Percentiles rank a stretch among this genome's conserved stretches.
Conservation (phyloP, 1,284 basidiomycete genomes). For the Kalmanozyma brasiliensis region DNA sequence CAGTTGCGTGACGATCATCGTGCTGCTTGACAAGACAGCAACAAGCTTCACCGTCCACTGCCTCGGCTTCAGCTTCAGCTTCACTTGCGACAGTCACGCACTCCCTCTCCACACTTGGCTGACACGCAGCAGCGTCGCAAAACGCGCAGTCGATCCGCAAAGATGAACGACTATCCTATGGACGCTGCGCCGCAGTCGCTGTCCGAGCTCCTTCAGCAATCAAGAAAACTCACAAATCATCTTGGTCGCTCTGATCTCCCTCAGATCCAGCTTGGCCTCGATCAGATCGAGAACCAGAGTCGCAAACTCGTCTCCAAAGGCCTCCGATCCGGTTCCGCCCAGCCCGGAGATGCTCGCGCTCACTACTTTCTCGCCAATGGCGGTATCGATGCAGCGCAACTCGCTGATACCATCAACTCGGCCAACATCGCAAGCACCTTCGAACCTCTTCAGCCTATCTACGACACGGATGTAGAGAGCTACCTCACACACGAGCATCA, state of each 20-base stretch:
- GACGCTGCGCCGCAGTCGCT: constrained; percentile 56
- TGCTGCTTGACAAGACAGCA: too few species aligned
- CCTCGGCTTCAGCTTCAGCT: too few species aligned
- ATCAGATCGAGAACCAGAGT: constrained; percentile 86
- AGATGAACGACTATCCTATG: constrained; percentile 55
- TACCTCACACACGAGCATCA: constrained; percentile 91
- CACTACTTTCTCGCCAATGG: constrained; percentile 81
- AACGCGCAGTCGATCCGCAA: background rate
- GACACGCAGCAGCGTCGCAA: background rate
- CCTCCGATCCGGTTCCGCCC: constrained; percentile 72
- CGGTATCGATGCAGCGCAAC: constrained; percentile 83
- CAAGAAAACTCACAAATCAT: constrained; percentile 64
- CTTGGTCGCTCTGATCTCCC: constrained; percentile 76
- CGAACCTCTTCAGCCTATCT: constrained; percentile 84
- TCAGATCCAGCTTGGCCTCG: constrained; percentile 83
- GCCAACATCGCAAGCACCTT: constrained; percentile 86
- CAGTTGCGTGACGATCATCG: too few species aligned
- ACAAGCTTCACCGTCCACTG: too few species aligned
- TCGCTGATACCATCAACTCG: constrained; percentile 82
- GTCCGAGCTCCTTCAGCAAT: constrained; percentile 64
- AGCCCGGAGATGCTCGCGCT: constrained; percentile 67
- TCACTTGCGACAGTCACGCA: too few species aligned
- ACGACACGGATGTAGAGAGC: constrained; percentile 84
- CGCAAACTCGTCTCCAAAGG: constrained; percentile 63
- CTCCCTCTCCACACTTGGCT: too few species aligned